Evolutionary conservation across 2,329 filamentous ascomycete genomes (phyloP).

Genomic region (Penicillium sp.): DNA sequence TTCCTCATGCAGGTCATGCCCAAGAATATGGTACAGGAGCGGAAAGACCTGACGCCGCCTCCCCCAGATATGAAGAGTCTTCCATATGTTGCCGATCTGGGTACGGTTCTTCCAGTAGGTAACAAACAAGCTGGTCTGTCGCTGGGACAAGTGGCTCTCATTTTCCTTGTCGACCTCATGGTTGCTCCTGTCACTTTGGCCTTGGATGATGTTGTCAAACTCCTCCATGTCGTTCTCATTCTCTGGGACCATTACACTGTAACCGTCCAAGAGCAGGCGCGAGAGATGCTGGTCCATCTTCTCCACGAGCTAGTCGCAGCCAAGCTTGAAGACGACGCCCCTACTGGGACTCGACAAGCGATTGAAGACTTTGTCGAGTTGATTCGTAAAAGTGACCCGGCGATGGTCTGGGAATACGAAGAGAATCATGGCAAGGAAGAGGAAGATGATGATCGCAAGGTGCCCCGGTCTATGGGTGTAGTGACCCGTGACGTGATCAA

Average conservation of each 20-base stretch:
- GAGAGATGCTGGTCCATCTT: slow-evolving; percentile 95
- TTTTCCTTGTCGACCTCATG: slow-evolving; percentile 91
- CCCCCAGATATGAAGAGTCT: slow-evolving; percentile 67
- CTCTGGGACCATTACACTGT: slow-evolving; percentile 97
- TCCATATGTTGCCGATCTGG: slow-evolving; percentile 84
- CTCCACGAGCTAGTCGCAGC: slow-evolving; percentile 92
- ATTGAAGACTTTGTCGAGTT: slow-evolving; percentile 86
- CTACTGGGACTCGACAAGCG: slow-evolving; percentile 62
- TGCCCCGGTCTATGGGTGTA: slow-evolving; percentile 80
- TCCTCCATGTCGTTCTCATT: slow-evolving; percentile 86
- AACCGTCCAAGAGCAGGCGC: slow-evolving; percentile 90
- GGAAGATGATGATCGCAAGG: slow-evolving; percentile 69
- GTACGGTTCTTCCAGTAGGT: slow-evolving; percentile 71
- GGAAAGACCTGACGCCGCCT: slow-evolving; percentile 62
- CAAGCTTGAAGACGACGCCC: slow-evolving; percentile 64
- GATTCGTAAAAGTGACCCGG: slow-evolving; percentile 75
- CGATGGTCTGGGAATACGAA: slow-evolving; percentile 90
- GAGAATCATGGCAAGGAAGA: slow-evolving; percentile 75
- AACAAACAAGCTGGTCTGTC: slow-evolving; percentile 92
- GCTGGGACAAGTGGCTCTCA: slow-evolving; percentile 84
- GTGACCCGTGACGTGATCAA: slow-evolving; percentile 76
- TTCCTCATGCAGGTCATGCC: slow-evolving; percentile 84
- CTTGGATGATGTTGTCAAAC: slow-evolving; percentile 72
- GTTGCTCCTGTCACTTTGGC: slow-evolving; percentile 80
- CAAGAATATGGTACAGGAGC: slow-evolving; percentile 92